Conservation (phyloP, 495 filamentous ascomycete species). For the Pyronema omphalodes region DNA sequence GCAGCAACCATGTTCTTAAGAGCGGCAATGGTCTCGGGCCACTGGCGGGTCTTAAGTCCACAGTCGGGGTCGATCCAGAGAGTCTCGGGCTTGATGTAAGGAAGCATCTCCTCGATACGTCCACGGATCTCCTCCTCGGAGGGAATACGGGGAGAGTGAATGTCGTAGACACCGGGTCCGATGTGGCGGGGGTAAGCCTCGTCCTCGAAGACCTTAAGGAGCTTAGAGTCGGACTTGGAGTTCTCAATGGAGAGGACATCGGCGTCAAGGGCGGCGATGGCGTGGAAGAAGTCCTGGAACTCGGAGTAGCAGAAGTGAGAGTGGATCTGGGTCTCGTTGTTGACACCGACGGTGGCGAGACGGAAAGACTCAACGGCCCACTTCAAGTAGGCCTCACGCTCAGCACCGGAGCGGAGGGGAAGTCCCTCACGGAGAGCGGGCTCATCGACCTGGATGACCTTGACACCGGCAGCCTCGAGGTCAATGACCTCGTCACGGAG, state of each 20-base stretch:
- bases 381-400: constrained; percentile 83
- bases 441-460: constrained; percentile 98
- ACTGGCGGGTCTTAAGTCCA: constrained; percentile 93
- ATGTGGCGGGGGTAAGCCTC: constrained; percentile 93
- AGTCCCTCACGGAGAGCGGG: constrained; percentile 98
- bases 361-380: constrained; percentile 97
- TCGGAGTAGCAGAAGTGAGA: constrained; percentile 99
- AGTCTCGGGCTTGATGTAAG: constrained; percentile 83
- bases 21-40: constrained; percentile 87
- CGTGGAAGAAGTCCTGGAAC: constrained; percentile 99
- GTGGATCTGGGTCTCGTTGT: constrained; percentile 94
- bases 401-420: constrained; percentile 73
- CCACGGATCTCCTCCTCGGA: constrained; percentile 92
- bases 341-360: constrained; percentile 74
- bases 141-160: constrained; percentile 95
- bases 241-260: constrained; percentile 99
- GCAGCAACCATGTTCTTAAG: constrained; percentile 87
- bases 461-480: constrained; percentile 86
- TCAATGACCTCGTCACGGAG: constrained; percentile 97
- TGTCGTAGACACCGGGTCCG: constrained; percentile 96
- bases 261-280: constrained; percentile 91
- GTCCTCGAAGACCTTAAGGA: constrained; percentile 94
- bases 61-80: constrained; percentile 99
- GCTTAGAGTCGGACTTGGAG: constrained; percentile 98
- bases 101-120: constrained; percentile 90